Conservation (phyloP, 768 basidiomycete genomes). For the Lanmaoa rubissima region DNA sequence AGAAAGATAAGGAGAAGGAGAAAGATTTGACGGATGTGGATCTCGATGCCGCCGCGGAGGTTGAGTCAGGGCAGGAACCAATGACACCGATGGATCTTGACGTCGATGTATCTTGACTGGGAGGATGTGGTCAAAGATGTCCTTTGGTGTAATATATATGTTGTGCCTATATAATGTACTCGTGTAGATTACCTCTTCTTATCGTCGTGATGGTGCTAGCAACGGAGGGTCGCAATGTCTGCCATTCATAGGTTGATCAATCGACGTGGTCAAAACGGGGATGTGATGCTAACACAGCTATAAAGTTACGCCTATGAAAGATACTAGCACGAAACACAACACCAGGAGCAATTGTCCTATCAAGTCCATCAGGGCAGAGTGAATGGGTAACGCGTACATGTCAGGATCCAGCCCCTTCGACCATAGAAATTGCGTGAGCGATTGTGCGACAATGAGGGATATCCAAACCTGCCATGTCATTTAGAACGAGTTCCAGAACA, state of each 20-base stretch:
- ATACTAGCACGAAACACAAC: slow-evolving; percentile 67
- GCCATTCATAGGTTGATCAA: neutral
- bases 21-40: slow-evolving; percentile 34
- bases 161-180: neutral
- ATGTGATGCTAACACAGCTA: slow-evolving; percentile 1
- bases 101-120: slow-evolving; percentile 41
- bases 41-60: slow-evolving; percentile 24
- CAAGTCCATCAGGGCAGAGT: slow-evolving; percentile 86
- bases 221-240: too few relatives aligned
- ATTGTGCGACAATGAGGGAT: slow-evolving; percentile 66
- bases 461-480: slow-evolving; percentile 53
- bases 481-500: neutral
- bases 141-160: neutral
- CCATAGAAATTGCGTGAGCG: slow-evolving; percentile 78
- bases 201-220: too few relatives aligned
- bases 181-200: neutral
- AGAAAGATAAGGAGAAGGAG: slow-evolving; percentile 10
- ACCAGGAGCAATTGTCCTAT: slow-evolving; percentile 81
- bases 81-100: slow-evolving; percentile 39
- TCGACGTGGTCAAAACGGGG: neutral
- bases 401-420: slow-evolving; percentile 78
- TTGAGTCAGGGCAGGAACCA: slow-evolving; percentile 35
- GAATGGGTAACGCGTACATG: slow-evolving; percentile 90
- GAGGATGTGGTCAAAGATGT: slow-evolving; percentile 18
- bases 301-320: slow-evolving; percentile 34